These are phyloP conservation scores for Bruguiera gymnorhiza DNA, from an alignment of 345 rosid genomes.

Conservation along the genomic window DNA sequence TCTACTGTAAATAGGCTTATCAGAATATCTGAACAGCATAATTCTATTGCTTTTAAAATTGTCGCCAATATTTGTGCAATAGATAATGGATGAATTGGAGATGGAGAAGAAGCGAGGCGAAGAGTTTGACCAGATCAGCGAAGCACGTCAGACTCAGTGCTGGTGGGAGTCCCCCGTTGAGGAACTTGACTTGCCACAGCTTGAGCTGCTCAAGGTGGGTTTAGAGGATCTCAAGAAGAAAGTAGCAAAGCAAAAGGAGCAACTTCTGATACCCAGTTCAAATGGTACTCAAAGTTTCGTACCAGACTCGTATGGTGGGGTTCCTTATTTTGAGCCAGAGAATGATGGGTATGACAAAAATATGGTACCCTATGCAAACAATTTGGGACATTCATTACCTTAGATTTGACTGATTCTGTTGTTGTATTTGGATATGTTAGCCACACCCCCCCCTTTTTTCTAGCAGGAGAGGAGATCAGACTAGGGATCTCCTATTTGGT, in stretches of 20 bases:
- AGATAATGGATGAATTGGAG: slow-evolving; percentile 38
- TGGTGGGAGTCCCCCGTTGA: slow-evolving; percentile 57
- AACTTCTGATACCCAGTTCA: slow-evolving; percentile 19
- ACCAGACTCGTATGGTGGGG: background rate
- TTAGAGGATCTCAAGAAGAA: slow-evolving; percentile 39
- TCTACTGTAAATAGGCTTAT: too few species aligned
- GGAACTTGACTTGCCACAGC: slow-evolving; percentile 25
- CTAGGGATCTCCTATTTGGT: too few species aligned
- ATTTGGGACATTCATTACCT: background rate
- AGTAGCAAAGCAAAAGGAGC: slow-evolving; percentile 31
- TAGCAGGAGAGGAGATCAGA: background rate
- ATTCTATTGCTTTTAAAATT: background rate
- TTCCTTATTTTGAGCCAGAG: slow-evolving; percentile 6
- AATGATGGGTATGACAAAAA: slow-evolving; percentile 6
- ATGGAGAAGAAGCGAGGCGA: slow-evolving; percentile 39
- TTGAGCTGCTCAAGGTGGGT: slow-evolving; percentile 32
- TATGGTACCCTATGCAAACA: background rate
- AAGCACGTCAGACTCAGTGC: slow-evolving; percentile 16
- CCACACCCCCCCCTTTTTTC: background rate
- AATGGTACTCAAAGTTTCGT: slow-evolving; percentile 9
- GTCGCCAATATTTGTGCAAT: too few species aligned
- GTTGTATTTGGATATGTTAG: background rate
- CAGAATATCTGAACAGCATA: background rate
- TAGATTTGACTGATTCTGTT: background rate
- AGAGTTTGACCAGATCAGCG: slow-evolving; percentile 33